Evolutionary conservation across 208 protist species (phyloP), one percentile per base, ranked within the genome.

Genomic region (Trypanosoma melophagium): DNA sequence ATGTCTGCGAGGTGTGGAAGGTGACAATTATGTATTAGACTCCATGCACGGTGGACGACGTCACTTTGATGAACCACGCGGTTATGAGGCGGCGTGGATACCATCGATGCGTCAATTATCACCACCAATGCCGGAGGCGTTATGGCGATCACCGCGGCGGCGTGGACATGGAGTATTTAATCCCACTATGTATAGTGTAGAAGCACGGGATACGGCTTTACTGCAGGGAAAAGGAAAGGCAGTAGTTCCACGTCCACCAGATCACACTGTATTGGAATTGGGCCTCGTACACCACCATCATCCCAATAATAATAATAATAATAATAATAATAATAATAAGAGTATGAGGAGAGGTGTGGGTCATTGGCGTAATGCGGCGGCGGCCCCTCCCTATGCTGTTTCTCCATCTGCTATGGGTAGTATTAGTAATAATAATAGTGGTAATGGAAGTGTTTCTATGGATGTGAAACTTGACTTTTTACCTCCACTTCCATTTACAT

Each of bases 41-140:
- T 69, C 66, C 4, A 81, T 75, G 25, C 76, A 84, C 44, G 80
- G 80, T n/a, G 89, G 89, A 12, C 71, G 77, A 40, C 76, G 89
- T n/a, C 89, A 94, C 69, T 93, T 82, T 66, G 77, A 82, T 17
- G 80, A 93, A 62, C 14, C 16, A 21, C 76, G 66, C 4, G 77
- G 83, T 7, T 17, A 31, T 57, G 81, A 91, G 68, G 0, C 16
- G 58, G 16, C 16, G 62, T 83, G 80, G 76, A 19, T 60, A 45
- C 72, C 74, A 16, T 70, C 55, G 24, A 3, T 59, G 38, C 59
- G 68, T 8, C 24, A 9, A 62, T 22, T 66, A 7, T 7, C 31
- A 17, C 55, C 65, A 38, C 52, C 56, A 14, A n/a, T 24, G 17
- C 16, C 54, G 24, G 63, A n/a, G 3, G 2, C 24, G 3, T 13